Evolutionary conservation across 495 filamentous ascomycete genomes (phyloP), one percentile per base, ranked within the genome.

Genomic region (Aspergillus heteromorphus): DNA sequence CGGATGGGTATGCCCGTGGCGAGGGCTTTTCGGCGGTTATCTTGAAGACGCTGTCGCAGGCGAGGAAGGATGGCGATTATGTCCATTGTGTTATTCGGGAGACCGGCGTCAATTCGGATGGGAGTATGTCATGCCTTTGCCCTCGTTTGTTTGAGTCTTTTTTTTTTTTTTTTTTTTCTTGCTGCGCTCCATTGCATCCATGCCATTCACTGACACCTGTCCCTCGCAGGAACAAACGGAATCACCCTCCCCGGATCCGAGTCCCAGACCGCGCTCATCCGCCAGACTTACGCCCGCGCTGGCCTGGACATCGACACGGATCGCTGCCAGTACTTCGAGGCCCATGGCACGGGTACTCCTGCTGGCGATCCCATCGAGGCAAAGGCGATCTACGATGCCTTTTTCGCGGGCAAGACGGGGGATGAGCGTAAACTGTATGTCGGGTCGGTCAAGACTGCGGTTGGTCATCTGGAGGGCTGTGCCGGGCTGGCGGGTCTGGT

Each of bases 281-380:
- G 68, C 1, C 66, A 72, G 9, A 74, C 74, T 0, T 83, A 86
- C 58, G 54, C 56, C 20, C 64, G 70, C 6, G 70, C 68, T 6
- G 74, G 67, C 16, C 62, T 78, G 9, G 60, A 62, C 27, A 29
- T 51, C 7, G 65, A 69, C 43, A 69, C 73, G 25, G 72, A 70
- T 6, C 40, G 48, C 1, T 80, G 77, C 40, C 60, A 55, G 25
- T 82, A 75, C 45, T 61, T 73, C 29, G 69, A 73, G 57, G 63
- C 63, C 8, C 72, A 73, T 50, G 66, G 64, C 14, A 79, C 62
- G 9, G 84, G 82, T 23, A 87, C 83, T 1, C 63, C 65, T 0
- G 68, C 72, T 1, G 83, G 83, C 8, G 85, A 87, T 57, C 82
- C 83, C 0, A 79, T 76, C 1, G 84, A 87, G 56, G 67, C 75